Evolutionary conservation across 2,329 filamentous ascomycete species (phyloP).

Genomic region (Fragosphaeria purpurea): DNA sequence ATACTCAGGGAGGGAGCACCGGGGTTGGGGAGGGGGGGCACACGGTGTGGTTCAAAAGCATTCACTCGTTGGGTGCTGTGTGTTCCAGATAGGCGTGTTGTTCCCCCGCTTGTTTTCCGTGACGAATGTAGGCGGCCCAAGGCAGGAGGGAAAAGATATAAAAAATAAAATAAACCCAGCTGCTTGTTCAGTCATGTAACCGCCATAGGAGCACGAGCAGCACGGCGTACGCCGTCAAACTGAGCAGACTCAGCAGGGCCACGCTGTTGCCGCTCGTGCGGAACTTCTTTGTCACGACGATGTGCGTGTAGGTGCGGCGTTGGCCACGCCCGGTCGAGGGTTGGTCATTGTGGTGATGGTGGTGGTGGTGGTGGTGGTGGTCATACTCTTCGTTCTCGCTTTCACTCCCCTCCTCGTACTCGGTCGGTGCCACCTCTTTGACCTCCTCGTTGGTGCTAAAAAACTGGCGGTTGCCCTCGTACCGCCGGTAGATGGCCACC

Average conservation of each 20-base stretch:
- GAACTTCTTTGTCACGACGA: slow-evolving; percentile 43
- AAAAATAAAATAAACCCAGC: too few species aligned
- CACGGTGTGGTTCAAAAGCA: too few species aligned
- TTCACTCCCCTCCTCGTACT: too few species aligned
- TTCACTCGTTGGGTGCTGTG: too few species aligned
- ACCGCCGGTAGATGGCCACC: slow-evolving; percentile 74
- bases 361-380: slow-evolving; percentile 16
- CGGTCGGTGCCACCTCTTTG: slow-evolving; percentile 18
- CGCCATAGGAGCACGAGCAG: slow-evolving; percentile 37
- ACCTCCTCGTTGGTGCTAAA: slow-evolving; percentile 49
- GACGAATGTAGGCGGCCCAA: too few species aligned
- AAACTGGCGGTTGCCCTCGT: slow-evolving; percentile 90
- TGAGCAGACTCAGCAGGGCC: slow-evolving; percentile 44
- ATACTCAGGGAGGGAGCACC: too few species aligned
- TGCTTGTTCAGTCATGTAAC: slow-evolving; percentile 9
- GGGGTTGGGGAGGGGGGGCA: too few species aligned
- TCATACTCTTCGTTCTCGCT: slow-evolving; percentile 5
- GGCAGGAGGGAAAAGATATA: too few species aligned
- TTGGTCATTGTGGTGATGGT: slow-evolving; percentile 14
- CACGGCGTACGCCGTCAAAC: slow-evolving; percentile 46
- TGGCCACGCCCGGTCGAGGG: too few species aligned
- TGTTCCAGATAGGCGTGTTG: too few species aligned
- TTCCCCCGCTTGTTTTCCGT: too few species aligned
- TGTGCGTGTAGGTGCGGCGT: slow-evolving; percentile 15
- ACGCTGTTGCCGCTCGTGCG: slow-evolving; percentile 56